Conservation (phyloP, 208 protist genomes). For the Trypanosoma lewisi region DNA sequence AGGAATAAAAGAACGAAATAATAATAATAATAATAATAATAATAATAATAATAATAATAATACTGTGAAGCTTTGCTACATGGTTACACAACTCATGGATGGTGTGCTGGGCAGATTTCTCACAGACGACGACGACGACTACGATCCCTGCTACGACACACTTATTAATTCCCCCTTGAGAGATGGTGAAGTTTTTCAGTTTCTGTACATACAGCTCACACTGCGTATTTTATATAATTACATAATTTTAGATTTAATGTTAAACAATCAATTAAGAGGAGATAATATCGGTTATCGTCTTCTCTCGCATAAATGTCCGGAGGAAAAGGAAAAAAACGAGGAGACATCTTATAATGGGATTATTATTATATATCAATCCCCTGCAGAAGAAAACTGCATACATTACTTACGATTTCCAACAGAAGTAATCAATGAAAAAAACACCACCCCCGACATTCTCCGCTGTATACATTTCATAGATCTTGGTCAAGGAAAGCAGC, state of each 20-base stretch:
- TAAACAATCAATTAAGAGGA: conserved; percentile 80
- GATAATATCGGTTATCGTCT: conserved; percentile 82
- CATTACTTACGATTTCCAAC: conserved; percentile 72
- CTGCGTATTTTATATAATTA: conserved; percentile 73
- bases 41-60: conserved; percentile 1
- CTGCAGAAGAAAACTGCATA: conserved; percentile 27
- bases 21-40: no score
- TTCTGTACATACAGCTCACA: conserved; percentile 76
- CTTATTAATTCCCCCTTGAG: conserved; percentile 70
- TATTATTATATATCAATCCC: conserved; percentile 51
- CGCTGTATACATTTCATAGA: conserved; percentile 85
- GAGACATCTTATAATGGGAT: conserved; percentile 56
- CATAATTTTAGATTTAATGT: conserved; percentile 80
- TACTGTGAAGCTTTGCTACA: conserved; percentile 84
- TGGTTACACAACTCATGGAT: conserved; percentile 83
- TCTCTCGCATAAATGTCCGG: conserved; percentile 17
- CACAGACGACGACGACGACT: conserved; percentile 66
- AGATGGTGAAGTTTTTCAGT: conserved; percentile 79
- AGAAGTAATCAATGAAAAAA: not conserved
- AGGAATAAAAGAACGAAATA: conserved; percentile 20
- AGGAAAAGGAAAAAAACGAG: conserved; percentile 7
- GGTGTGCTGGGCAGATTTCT: conserved; percentile 83
- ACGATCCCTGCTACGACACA: conserved; percentile 80
- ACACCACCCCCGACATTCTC: no score
- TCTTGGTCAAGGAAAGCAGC: conserved; percentile 81